These are phyloP conservation scores for Suillus subluteus DNA, from an alignment of 768 basidiomycete genomes.

Conservation along the genomic window DNA sequence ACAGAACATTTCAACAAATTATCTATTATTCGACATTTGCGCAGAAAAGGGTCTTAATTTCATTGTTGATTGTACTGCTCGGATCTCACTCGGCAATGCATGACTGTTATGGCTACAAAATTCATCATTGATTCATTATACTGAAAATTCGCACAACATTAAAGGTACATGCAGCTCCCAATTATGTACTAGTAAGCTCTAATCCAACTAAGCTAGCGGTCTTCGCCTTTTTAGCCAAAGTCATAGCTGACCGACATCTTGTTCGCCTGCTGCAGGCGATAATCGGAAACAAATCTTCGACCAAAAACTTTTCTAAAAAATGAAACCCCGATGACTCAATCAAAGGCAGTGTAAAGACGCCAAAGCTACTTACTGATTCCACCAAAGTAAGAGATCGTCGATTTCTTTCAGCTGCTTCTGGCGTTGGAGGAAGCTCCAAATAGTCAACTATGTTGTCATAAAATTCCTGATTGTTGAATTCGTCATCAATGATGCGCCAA, in stretches of 20 bases:
- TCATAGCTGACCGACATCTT: not conserved
- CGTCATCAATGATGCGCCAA: not conserved
- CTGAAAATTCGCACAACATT: too few species aligned
- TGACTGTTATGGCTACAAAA: not conserved
- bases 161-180: not conserved
- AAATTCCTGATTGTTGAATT: not conserved
- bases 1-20: too few species aligned
- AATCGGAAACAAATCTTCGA: not conserved
- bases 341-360: not conserved
- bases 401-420: not conserved
- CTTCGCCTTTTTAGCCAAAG: not conserved
- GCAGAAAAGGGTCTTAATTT: too few species aligned
- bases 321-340: not conserved
- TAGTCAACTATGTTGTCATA: not conserved
- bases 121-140: not conserved
- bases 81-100: not conserved
- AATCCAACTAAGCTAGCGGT: not conserved
- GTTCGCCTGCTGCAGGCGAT: not conserved
- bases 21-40: too few species aligned
- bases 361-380: slow-evolving; percentile 10
- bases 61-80: not conserved
- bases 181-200: not conserved
- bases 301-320: not conserved
- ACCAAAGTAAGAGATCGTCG: not conserved
- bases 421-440: not conserved